Conservation (phyloP, 2,329 filamentous ascomycete genomes). For the Aspergillus neoniger region DNA sequence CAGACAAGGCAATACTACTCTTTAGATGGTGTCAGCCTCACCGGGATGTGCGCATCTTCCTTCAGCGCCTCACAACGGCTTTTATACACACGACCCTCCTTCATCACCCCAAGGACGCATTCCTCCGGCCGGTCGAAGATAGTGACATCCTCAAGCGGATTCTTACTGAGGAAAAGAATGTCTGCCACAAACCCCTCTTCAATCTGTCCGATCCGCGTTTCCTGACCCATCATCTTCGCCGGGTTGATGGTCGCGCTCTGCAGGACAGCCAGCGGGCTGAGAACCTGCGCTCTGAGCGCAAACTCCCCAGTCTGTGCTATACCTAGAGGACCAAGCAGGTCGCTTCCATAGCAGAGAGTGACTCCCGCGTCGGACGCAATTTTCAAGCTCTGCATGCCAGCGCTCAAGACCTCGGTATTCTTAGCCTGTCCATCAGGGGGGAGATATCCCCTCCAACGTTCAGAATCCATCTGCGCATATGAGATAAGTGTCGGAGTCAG, state of each 20-base stretch:
- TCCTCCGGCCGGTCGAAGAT: conserved; percentile 53
- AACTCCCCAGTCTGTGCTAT: conserved; percentile 56
- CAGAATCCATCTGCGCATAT: conserved; percentile 49
- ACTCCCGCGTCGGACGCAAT: conserved; percentile 57
- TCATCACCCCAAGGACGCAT: conserved; percentile 54
- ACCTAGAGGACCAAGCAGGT: conserved; percentile 55
- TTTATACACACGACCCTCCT: conserved; percentile 53
- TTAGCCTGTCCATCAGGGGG: conserved; percentile 47
- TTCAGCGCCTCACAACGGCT: conserved; percentile 1
- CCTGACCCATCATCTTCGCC: conserved; percentile 52
- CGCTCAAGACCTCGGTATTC: conserved; percentile 53
- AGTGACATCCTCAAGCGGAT: conserved; percentile 58
- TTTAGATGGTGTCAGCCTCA: not conserved
- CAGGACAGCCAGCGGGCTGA: conserved; percentile 49
- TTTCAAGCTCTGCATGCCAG: conserved; percentile 50
- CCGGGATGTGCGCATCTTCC: conserved; percentile 8
- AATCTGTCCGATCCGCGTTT: conserved; percentile 53
- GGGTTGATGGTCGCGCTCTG: conserved; percentile 56
- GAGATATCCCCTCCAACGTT: conserved; percentile 34
- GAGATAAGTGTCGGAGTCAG: conserved; percentile 59
- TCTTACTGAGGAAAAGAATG: conserved; percentile 54
- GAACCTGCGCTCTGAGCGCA: conserved; percentile 46
- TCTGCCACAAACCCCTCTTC: conserved; percentile 56
- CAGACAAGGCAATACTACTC: not conserved
- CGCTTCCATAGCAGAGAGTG: conserved; percentile 58